Base-by-base conservation (phyloP, 23 red algal genomes). In the Cyanidiococcus yangmingshanensis region DNA sequence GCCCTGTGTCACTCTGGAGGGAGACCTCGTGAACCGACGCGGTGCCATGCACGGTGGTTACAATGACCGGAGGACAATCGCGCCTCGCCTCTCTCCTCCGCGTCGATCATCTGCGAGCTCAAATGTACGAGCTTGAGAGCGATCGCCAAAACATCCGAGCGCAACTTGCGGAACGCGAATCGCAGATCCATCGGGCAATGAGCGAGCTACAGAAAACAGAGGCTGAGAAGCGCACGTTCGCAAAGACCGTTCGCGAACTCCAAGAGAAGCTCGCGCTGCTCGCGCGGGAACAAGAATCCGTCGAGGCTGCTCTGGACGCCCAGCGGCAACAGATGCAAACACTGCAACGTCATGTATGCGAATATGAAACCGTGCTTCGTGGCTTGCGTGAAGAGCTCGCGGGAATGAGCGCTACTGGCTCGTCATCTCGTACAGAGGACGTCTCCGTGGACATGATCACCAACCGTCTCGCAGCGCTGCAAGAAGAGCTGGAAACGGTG, bases 21-120 rank as follows among this genome's bases (percentile, higher is more conserved):
- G 94, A 31, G 94, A 98, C 75, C 82, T 76, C 37, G 94, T 98
- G 45, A 98, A 98, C 79, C 67, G 58, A 57, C 85, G 85, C 54
- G 94, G 94, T 17, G 94, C 88, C 29, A 98, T 98, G 88, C 41
- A 79, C 21, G 94, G 94, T 38, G 94, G 94, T 35, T 98, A 88
- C 77, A 77, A 84, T 21, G 88, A 98, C 75, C 57, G 68, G 54
- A 76, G n/a, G 74, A 27, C 82, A 84, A 27, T 81, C 79, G 7
- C 74, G 88, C 0, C 84, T 98, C n/a, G 89, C 88, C 37, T 80
- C 94, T 1, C 85, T 87, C 1, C 68, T 79, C 1, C 67, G 79
- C 35, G 68, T 89, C 38, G 30, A 82, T 37, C 79, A 76, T 2
- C 74, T 83, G 21, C 39, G 40, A 15, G 58, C 38, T 36, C 77